Base-by-base conservation (phyloP, 2,329 filamentous ascomycete species). In the Cadophora luteo-olivacea region DNA sequence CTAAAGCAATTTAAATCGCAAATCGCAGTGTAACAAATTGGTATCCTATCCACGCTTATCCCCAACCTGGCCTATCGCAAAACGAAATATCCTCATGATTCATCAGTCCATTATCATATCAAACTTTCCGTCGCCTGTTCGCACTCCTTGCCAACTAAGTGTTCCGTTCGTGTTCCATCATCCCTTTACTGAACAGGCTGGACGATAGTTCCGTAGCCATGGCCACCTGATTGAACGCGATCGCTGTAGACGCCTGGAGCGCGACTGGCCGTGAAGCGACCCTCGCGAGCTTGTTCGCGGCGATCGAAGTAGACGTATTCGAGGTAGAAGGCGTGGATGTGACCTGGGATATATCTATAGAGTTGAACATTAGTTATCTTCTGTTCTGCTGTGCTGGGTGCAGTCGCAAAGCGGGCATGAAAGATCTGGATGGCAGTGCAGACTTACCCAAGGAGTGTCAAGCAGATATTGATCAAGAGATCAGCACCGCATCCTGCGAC, bases 231-330 rank as follows among this genome's bases (percentile, higher is more conserved):
- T 81, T 93, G 90, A n/a, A 94, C 87, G 45, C 87, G 86, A 45
- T 91, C 85, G 74, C 88, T 92, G 78, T 91, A 94, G 22, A 94
- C 86, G 33, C 91, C 91, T 0, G 91, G 88, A 1, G 91, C 91
- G 1, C 83, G 84, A 9, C 80, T 76, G 4, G 83, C 81, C 24
- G 84, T 81, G 68, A 84, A 84, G 12, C 84, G 82, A 5, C 91
- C 91, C 41, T 86, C 82, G 57, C 84, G 81, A 1, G 85, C 84
- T 77, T 89, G 86, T 73, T 92, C 89, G 64, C 85, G 86, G 49
- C 91, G 90, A 75, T 92, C 87, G 79, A 91, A 95, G 82, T 94
- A 97, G 70, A 97, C 84, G 78, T 94, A 97, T 80, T 94, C 89
- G 67, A 79, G 67, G 65, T 78, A 79, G 72, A 79, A 78, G 45